phyloP scores from a whole-genome alignment of 305 asterid species.

The Fraxinus sp. region DNA sequence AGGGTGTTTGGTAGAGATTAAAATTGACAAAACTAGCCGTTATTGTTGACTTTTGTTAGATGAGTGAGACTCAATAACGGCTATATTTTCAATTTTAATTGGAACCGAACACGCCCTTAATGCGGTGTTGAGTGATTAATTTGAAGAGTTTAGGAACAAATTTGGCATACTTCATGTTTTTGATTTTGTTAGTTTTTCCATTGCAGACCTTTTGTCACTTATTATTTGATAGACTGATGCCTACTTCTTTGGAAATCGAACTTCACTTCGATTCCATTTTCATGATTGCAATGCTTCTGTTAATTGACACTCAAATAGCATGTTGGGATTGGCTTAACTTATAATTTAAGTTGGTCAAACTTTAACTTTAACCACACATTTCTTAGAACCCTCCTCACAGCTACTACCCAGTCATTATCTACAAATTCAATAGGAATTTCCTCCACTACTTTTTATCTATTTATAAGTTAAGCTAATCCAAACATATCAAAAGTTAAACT shows the following conservation, averaged over 20 bases:
- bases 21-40: too few relatives aligned
- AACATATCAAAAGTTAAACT: background rate
- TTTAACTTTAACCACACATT: background rate
- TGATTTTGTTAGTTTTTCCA: background rate
- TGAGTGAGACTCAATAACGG: too few relatives aligned
- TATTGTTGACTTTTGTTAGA: too few relatives aligned
- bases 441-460: background rate
- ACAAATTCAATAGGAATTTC: background rate
- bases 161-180: background rate
- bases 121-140: background rate
- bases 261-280: background rate
- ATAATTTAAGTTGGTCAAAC: background rate
- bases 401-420: background rate
- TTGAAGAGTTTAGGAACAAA: background rate
- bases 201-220: background rate
- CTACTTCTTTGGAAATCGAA: background rate
- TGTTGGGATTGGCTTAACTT: background rate
- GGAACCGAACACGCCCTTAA: background rate
- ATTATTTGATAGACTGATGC: background rate
- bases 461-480: background rate
- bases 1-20: too few relatives aligned
- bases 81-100: too few relatives aligned
- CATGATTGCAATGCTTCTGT: background rate
- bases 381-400: background rate
- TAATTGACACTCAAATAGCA: background rate